A percentile compares a stretch with the other conserved stretches of the same genome.
These are phyloP conservation scores for Heterococcus sp. DNA, from an alignment of 108 stramenopile genomes.

Conservation along the genomic window DNA sequence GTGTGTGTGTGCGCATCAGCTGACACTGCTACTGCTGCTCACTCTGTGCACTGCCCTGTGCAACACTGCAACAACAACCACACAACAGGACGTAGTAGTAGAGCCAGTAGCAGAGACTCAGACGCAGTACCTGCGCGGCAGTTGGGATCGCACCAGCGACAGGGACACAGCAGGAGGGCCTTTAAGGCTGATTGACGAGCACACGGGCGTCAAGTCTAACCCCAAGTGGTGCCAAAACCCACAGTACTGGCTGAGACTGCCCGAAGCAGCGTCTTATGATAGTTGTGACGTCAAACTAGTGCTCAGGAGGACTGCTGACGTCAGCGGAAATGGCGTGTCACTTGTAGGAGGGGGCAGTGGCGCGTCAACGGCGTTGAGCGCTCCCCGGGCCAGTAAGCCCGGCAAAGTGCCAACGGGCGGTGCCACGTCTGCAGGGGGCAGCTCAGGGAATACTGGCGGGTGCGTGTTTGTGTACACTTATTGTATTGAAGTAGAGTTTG, in stretches of 20 bases:
- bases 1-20: no score
- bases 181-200: slow-evolving; percentile 37
- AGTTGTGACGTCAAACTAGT: slow-evolving; percentile 50
- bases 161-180: slow-evolving; percentile 59
- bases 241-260: slow-evolving; percentile 52
- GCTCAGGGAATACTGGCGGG: background rate
- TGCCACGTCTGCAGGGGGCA: background rate
- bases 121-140: slow-evolving; percentile 43
- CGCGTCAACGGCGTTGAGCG: no score
- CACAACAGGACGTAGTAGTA: slow-evolving; percentile 27
- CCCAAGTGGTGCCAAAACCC: slow-evolving; percentile 65
- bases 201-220: slow-evolving; percentile 42
- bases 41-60: no score
- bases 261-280: slow-evolving; percentile 34
- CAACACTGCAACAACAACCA: no score
- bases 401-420: background rate
- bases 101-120: slow-evolving; percentile 50
- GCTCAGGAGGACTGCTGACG: slow-evolving; percentile 36
- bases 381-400: background rate
- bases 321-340: no score
- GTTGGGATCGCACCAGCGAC: slow-evolving; percentile 51
- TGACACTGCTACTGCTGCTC: no score
- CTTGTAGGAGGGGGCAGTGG: background rate
- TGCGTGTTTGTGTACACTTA: background rate
- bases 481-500: background rate